Evolutionary conservation across 2,329 filamentous ascomycete species (phyloP).

Genomic region (Apiospora malaysiana): DNA sequence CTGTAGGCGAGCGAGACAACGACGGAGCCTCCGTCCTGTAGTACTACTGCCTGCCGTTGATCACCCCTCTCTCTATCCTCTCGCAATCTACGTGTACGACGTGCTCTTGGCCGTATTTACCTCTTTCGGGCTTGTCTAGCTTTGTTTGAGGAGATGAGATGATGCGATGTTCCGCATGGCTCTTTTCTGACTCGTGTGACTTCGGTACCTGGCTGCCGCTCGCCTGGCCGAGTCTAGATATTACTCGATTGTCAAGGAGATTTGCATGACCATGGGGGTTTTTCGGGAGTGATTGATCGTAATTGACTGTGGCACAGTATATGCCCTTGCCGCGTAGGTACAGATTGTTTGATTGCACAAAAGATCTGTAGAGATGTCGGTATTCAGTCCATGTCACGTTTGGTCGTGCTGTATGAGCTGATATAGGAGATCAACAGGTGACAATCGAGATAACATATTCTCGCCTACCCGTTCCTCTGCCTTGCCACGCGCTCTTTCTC

Average conservation of each 20-base stretch:
- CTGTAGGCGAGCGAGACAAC: neutral
- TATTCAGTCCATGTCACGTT: neutral
- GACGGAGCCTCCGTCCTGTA: neutral
- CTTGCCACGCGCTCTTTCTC: neutral
- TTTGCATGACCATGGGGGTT: too few species aligned
- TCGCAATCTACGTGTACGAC: neutral
- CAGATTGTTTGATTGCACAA: neutral
- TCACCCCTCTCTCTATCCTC: neutral
- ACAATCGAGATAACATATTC: neutral
- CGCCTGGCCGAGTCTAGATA: neutral
- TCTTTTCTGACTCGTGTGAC: neutral
- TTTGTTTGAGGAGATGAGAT: neutral
- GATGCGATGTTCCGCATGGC: neutral
- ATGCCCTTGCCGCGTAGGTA: neutral
- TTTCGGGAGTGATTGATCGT: neutral
- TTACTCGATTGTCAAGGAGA: neutral
- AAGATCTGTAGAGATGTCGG: neutral
- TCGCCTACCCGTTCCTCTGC: too few species aligned
- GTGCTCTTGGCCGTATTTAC: neutral
- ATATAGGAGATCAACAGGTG: neutral
- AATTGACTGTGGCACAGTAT: neutral
- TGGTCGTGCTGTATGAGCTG: neutral
- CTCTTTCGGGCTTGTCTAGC: neutral
- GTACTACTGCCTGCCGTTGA: neutral
- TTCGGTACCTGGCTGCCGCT: conserved; percentile 2